Base-by-base conservation (phyloP, 192 early-diverging fungal species). In the Backusella tarrabulga region DNA sequence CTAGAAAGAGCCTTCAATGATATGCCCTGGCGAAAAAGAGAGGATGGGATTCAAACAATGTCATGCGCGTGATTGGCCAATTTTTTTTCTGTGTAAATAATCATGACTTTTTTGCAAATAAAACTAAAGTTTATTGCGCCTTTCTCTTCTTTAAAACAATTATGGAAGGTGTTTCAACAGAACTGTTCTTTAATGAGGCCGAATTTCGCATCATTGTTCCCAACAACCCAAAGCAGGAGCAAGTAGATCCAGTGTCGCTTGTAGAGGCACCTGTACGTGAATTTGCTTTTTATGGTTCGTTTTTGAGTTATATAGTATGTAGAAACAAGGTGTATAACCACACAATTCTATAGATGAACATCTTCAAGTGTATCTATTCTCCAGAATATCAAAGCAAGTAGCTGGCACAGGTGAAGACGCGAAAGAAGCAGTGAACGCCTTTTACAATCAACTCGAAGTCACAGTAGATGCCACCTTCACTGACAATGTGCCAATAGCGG, bases 401-500 rank as follows among this genome's bases (percentile, higher is more conserved):
- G 36, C 76, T 70, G 75, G 83, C 42, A 44, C 82, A 60, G 73
- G 73, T 2, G 52, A 67, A 69, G 69, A 83, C 68, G 56, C 83
- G 52, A 17, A 46, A 11, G 46, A 78, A 56, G 21, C 80, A 6
- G 85, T 82, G 3, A 72, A 78, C 8, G 73, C 78, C 9, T 85
- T 90, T 74, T 90, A 85, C 46, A 69, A 84, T 11, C 81, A 85
- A 35, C 76, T 90, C 7, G 88, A 90, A 70, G 84, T 90, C 29
- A 83, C 85, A 68, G 81, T 88, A 21, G 88, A 90, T 50, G 88
- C 88, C 5, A 82, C 87, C 12, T 79, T 88, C 78, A 77, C 79
- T 1, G 88, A 90, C 40, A 66, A 75, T 32, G 56, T 52, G 23
- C 75, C 23, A 76, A 71, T 0, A 46, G 50, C 12, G 72, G 76